Evolutionary conservation across 208 protist genomes (phyloP).

Genomic region (Leishmania aethiopica): DNA sequence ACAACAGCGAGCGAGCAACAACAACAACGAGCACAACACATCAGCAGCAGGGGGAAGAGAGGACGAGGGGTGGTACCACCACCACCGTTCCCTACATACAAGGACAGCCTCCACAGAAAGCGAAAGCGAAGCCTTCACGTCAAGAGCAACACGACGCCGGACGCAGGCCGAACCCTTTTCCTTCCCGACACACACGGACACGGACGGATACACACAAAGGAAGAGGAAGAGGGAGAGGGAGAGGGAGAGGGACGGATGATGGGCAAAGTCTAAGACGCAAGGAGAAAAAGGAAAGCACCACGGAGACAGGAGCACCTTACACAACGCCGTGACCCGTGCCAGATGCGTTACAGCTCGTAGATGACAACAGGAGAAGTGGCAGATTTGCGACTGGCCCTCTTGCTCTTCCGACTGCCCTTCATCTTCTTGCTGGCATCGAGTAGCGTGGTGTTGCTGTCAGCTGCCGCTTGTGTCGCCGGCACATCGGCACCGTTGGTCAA

Average conservation of each 20-base stretch:
- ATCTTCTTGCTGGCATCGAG: neutral
- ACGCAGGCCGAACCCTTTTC: no score
- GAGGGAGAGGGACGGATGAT: neutral
- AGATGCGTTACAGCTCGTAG: neutral
- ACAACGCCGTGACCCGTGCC: neutral
- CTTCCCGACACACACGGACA: no score
- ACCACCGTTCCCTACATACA: no score
- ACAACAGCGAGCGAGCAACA: neutral
- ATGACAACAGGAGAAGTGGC: neutral
- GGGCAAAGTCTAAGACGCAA: neutral
- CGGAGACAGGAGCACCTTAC: neutral
- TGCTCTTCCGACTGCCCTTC: slow-evolving; percentile 3
- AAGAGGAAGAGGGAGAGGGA: neutral
- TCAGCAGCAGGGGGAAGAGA: neutral
- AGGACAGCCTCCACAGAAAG: no score
- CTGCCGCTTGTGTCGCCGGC: neutral
- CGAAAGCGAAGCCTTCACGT: no score
- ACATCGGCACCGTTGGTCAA: neutral
- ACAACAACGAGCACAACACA: neutral
- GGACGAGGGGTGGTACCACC: no score
- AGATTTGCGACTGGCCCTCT: neutral
- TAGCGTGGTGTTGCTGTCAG: neutral
- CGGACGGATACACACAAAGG: no score
- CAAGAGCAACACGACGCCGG: no score
- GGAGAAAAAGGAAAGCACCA: neutral